Base-by-base conservation (phyloP, 2,329 filamentous ascomycete genomes). In the Colletotrichum tofieldiae region DNA sequence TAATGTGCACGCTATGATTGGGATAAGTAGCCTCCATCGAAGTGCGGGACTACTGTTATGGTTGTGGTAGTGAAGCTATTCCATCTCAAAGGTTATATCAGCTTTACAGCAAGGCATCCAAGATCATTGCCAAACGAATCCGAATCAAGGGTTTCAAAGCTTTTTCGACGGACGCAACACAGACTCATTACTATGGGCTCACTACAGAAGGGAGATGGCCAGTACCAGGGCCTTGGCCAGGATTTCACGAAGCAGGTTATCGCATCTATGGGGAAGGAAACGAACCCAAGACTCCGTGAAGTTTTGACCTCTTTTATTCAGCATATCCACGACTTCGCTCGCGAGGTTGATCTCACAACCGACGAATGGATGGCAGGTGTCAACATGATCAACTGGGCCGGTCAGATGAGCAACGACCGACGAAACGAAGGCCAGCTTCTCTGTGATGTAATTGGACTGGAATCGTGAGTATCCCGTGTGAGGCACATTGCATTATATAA, bases 321-420 rank as follows among this genome's bases (percentile, higher is more conserved):
- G 67, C 93, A 96, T 83, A 86, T 96, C 67, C 94, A 96, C 83
- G 93, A 94, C 82, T 96, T 96, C 81, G 90, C 92, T 49, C 91
- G 93, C 59, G 93, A 96, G 81, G 90, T 93, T 74, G 89, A 95
- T 80, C 89, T 96, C 70, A 95, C 93, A 9, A 87, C 90, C n/a
- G 92, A 93, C 68, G 94, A 96, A 84, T 95, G 93, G 93, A 88
- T 93, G 83, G 84, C 88, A 11, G 94, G 91, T 58, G 90, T 94
- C 39, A 86, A 81, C 74, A 84, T 81, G 84, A 91, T 82, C 74
- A 86, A 85, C 75, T 86, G 87, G 76, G 89, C 93, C 61, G 93
- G 93, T 75, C 89, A 93, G 83, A 91, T 93, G 83, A 92, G 89
- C 79, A 87, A 88, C 67, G 86, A 89, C 75, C 91, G 88, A 77